Evolutionary conservation across 2,329 filamentous ascomycete genomes (phyloP), one percentile per base, ranked within the genome.

Genomic region (Colletotrichum filicis): DNA sequence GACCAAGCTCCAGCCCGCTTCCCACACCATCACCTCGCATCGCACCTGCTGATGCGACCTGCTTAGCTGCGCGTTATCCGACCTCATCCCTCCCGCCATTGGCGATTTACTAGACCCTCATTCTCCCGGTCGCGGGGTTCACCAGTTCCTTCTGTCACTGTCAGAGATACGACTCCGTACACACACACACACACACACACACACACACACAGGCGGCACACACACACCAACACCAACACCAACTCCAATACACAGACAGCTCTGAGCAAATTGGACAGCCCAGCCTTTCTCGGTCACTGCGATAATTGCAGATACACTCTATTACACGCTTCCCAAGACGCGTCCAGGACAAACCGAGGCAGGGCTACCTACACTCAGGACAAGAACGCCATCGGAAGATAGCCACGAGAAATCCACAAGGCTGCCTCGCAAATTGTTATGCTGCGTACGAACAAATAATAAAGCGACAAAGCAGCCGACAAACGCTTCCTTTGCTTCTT

Each of bases 31-130:
- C 26, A 57, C 49, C 52, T 62, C 37, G 64, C 70, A 69, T 69
- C 59, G 58, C 58, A 72, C 66, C 64, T 26, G 60, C 61, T 69
- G 66, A 72, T 69, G 55, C 59, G 59, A 64, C 53, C 53, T 59
- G 32, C 66, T 19, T 24, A 55, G 53, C 66, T 73, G 55, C 69
- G 59, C 66, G 55, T 55, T 65, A 59, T 59, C 57, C 66, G 66
- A 72, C 59, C 65, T 64, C 61, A n/a, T 64, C 30, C 49, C 12
- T 19, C 30, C 37, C 60, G 58, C 30, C 58, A 58, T 42, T 58
- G 30, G 46, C 46, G 42, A 58, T 55, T n/a, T 37, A 8, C 46
- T n/a, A 22, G 24, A 37, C 28, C 30, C 61, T 22, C 22, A 14
- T 55, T 64, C 61, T 24, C 35, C 32, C 52, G 16, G 49, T 37